phyloP scores from a whole-genome alignment of 768 basidiomycete species.

The Mycena floridula region DNA sequence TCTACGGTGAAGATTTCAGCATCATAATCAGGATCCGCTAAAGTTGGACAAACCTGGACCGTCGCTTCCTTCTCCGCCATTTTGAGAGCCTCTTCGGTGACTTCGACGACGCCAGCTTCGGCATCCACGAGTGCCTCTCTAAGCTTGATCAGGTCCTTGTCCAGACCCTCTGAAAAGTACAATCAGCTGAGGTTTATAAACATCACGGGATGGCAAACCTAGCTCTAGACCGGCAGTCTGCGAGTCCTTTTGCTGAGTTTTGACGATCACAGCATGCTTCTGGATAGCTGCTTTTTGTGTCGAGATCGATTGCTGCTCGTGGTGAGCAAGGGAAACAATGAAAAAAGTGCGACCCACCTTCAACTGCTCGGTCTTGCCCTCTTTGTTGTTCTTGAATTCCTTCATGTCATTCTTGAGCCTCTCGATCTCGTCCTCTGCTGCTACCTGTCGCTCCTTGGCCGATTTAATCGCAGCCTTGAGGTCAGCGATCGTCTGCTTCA shows the following conservation, averaged over 20 bases:
- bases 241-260: conserved; percentile 83
- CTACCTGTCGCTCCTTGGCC: conserved; percentile 72
- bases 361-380: conserved; percentile 90
- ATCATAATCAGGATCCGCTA: background rate
- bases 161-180: conserved; percentile 62
- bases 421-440: conserved; percentile 70
- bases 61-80: conserved; percentile 39
- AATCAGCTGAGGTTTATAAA: background rate
- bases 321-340: background rate
- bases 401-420: conserved; percentile 95
- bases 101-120: conserved; percentile 39
- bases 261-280: conserved; percentile 76
- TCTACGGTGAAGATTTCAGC: background rate
- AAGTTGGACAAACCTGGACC: background rate
- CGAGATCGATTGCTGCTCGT: conserved; percentile 59
- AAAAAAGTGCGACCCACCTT: conserved; percentile 47
- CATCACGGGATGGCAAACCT: conserved; percentile 41
- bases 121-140: conserved; percentile 36
- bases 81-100: conserved; percentile 59
- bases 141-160: conserved; percentile 60
- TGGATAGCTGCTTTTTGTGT: conserved; percentile 78
- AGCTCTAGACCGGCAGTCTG: conserved; percentile 85
- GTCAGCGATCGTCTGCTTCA: conserved; percentile 56
- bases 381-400: conserved; percentile 98
- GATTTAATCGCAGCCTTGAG: conserved; percentile 52